Base-by-base conservation (phyloP, 2,329 filamentous ascomycete genomes). In the Paraphoma chrysanthemicola region DNA sequence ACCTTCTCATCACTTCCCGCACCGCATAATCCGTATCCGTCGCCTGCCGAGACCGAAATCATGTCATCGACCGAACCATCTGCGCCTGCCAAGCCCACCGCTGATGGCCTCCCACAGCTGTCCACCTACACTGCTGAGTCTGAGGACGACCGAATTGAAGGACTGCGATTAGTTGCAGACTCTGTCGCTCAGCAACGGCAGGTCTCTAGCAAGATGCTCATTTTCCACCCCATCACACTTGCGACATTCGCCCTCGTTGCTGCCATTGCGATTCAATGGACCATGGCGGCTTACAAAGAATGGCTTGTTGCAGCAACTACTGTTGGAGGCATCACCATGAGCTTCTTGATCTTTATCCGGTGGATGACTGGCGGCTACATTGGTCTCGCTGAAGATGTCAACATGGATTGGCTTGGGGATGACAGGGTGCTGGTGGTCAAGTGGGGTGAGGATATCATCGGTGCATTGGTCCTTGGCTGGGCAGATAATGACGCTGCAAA, bases 171-270 rank as follows among this genome's bases (percentile, higher is more conserved):
- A 17, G 83, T 96, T 39, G 89, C 92, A 58, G 91, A 94, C 77
- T 92, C 89, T 56, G 86, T 96, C 48, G 90, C 91, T 36, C 90
- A 96, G 77, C 92, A 95, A 81, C 87, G 90, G 59, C 88, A 92
- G 72, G 78, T 84, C 8, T 87, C 90, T 17, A 85, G 87, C 42
- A 79, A 80, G 52, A 79, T 85, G 60, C 79, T 95, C 46, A 68
- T 77, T 53, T 71, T 67, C 61, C 70, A 76, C 57, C 74, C 75
- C 10, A 44, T 72, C 38, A 71, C 74, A 28, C 64, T 81, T n/a
- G 67, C 78, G 5, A 70, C 69, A 0, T 56, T 80, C 31, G 65
- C 82, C 16, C 69, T 77, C 5, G 45, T 80, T 5, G 59, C 80
- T 17, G 77, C 73, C 6, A 52, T 81, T 12, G 63, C 80, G 11